Percentiles rank a stretch among this genome's conserved stretches.
These are phyloP conservation scores for Colletotrichum karsti DNA, from an alignment of 2,329 filamentous ascomycete genomes.

Conservation along the genomic window DNA sequence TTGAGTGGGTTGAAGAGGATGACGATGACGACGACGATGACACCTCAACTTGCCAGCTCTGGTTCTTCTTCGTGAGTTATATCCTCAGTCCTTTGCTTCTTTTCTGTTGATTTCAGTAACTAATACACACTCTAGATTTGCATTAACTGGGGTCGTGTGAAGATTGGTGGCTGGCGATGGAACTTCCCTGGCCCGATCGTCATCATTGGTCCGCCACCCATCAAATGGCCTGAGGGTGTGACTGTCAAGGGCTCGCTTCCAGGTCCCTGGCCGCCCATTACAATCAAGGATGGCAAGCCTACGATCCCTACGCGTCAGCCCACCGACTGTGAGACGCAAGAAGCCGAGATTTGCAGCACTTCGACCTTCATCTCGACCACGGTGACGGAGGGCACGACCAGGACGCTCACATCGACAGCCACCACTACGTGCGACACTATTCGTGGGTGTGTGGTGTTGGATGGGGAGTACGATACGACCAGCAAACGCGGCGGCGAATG, in stretches of 20 bases:
- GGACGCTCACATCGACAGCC: background rate
- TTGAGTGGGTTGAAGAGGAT: background rate
- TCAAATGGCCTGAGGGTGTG: background rate
- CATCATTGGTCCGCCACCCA: background rate
- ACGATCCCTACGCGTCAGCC: background rate
- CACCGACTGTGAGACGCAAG: background rate
- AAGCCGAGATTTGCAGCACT: background rate
- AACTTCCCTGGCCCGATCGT: background rate
- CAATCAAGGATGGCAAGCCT: background rate
- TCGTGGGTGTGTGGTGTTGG: background rate
- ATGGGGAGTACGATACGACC: background rate
- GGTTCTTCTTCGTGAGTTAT: constrained; percentile 11
- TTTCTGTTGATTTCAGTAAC: background rate
- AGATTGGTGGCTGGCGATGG: background rate
- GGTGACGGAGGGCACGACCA: background rate
- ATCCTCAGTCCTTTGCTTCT: background rate
- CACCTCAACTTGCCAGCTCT: background rate
- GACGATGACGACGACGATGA: background rate
- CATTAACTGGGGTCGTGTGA: background rate
- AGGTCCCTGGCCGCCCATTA: background rate
- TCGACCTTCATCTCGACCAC: background rate
- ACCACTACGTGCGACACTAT: constrained; percentile 1
- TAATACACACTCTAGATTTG: background rate
- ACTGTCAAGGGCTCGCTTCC: background rate
- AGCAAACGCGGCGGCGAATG: background rate